Evolutionary conservation across 768 basidiomycete species (phyloP), one percentile per base, ranked within the genome.

Genomic region (Lactarius quietus): DNA sequence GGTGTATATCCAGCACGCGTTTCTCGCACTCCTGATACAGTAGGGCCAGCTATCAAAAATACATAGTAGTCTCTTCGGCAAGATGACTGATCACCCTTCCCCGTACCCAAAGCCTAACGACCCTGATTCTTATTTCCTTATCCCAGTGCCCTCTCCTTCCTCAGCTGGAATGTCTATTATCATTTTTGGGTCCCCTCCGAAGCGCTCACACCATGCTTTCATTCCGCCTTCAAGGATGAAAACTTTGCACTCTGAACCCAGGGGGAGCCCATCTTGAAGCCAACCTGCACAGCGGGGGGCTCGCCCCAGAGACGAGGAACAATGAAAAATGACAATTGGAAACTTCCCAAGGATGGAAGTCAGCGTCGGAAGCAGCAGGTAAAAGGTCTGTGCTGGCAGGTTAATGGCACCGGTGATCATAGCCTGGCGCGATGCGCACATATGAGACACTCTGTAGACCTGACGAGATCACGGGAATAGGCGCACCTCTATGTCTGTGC

Each of bases 101-200:
- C 48, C 1, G 26, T 5, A 14, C 48, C 48, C 48, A 51, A 26
- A 15, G 48, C 1, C 48, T 26, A 12, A 33, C 0, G n/a, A n/a
- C 48, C 48, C 48, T 28, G 48, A 51, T 51, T 31, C 43, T 63
- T 51, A 64, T 33, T 52, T 59, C 26, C 41, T 41, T 17, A 20
- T n/a, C 28, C n/a, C 33, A 6, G 20, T 54, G 36, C 35, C 41
- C 17, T 43, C 53, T 31, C 28, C 52, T 20, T 48, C 64, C 26
- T 59, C 64, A 8, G 9, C 28, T 12, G 95, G 93, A 28, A 96
- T 90, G 20, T 66, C 72, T 23, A 72, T 51, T 10, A 67, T 54
- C 48, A 71, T 57, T n/a, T 26, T 41, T 31, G 57, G 53, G 35
- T 69, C 70, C 23, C 63, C 68, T 17, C 61, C 70, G 55, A 67